Percentiles rank a stretch among this genome's conserved stretches.
These are phyloP conservation scores for Waltiozyma sp. DNA, from an alignment of 1,139 yeast genomes.

Conservation along the genomic window DNA sequence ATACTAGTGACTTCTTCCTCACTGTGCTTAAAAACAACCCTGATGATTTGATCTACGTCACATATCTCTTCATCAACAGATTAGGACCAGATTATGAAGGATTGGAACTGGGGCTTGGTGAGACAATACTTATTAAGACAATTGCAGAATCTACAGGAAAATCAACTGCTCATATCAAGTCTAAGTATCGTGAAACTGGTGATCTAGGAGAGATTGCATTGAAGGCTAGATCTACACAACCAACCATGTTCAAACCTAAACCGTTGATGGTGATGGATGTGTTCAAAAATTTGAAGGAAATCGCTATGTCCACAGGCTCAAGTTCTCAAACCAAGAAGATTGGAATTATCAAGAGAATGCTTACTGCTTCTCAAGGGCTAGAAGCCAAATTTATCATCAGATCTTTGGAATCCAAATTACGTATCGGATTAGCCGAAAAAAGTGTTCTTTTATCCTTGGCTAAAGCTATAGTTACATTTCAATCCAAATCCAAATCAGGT, in stretches of 20 bases:
- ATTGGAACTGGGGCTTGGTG: constrained; percentile 87
- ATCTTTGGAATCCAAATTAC: constrained; percentile 81
- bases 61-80: constrained; percentile 77
- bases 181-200: constrained; percentile 70
- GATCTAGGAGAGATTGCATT: constrained; percentile 89
- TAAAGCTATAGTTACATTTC: constrained; percentile 66
- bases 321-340: constrained; percentile 75
- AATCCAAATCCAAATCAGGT: constrained; percentile 23
- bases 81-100: constrained; percentile 96
- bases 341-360: constrained; percentile 65
- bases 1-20: constrained; percentile 60
- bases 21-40: constrained; percentile 50
- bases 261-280: constrained; percentile 66
- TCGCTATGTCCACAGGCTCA: constrained; percentile 74
- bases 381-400: constrained; percentile 89
- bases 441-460: constrained; percentile 78
- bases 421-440: constrained; percentile 92
- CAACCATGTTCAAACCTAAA: constrained; percentile 88
- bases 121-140: constrained; percentile 76
- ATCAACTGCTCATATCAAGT: constrained; percentile 54
- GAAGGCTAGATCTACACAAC: constrained; percentile 72
- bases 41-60: constrained; percentile 52
- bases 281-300: constrained; percentile 60
- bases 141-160: constrained; percentile 87
- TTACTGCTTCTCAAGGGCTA: constrained; percentile 76